These are phyloP conservation scores for Calonectria ilicicola DNA, from an alignment of 2,329 filamentous ascomycete species.

Conservation along the genomic window DNA sequence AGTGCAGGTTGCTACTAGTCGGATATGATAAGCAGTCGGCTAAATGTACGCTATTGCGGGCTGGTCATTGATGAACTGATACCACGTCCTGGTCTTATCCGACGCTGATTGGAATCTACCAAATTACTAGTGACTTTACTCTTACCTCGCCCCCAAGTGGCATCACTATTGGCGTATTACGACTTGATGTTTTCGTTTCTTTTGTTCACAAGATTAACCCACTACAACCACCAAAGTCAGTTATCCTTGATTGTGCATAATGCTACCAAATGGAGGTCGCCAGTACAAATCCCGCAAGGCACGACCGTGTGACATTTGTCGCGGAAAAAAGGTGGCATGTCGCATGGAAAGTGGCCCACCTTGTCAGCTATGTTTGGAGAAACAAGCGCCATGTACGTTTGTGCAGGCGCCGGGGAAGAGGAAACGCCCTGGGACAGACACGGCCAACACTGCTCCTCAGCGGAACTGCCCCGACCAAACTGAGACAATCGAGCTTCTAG, in stretches of 20 bases:
- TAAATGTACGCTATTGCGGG: not conserved
- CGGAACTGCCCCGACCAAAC: not conserved
- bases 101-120: not conserved
- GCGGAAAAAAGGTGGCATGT: constrained; percentile 10
- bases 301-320: constrained; percentile 7
- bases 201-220: not conserved
- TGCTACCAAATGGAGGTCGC: constrained; percentile 5
- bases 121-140: not conserved
- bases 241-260: not conserved
- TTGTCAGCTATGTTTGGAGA: constrained; percentile 4
- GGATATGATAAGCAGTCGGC: not conserved
- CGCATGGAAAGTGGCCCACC: constrained; percentile 10
- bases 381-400: constrained; percentile 4
- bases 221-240: not conserved
- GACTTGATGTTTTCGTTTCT: not conserved
- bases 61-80: not conserved
- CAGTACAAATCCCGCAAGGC: constrained; percentile 17
- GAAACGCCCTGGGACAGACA: not conserved
- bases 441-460: not conserved
- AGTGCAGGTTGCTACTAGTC: not conserved
- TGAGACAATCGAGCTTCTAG: not conserved
- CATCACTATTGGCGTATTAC: too few species aligned
- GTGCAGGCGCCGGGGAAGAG: constrained; percentile 8
- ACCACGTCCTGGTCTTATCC: not conserved
- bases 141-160: not conserved